phyloP scores from a whole-genome alignment of 306 rosid genomes.

The Acacia acuminata region DNA sequence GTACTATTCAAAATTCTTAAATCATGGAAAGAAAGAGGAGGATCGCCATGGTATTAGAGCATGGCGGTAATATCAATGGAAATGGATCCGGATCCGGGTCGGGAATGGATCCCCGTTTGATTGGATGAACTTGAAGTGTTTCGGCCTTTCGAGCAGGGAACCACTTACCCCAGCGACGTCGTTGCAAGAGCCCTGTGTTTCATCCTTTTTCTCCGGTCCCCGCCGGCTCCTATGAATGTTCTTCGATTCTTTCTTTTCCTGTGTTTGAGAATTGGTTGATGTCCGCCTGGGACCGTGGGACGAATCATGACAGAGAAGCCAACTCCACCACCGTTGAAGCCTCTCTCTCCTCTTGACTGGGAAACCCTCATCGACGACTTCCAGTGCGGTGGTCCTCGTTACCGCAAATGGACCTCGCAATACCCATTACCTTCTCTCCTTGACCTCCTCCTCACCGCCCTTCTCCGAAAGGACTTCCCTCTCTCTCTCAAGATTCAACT shows the following conservation, averaged over 20 bases:
- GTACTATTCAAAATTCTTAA: neutral
- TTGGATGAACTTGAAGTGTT: too few relatives aligned
- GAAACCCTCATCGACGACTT: slow-evolving; percentile 82
- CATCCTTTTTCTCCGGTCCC: too few relatives aligned
- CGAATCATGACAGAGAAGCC: slow-evolving; percentile 56
- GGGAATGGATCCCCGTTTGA: neutral
- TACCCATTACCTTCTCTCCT: slow-evolving; percentile 44
- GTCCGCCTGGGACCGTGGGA: neutral
- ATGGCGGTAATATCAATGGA: neutral
- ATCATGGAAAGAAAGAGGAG: neutral
- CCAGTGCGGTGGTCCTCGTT: slow-evolving; percentile 63
- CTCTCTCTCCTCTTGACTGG: slow-evolving; percentile 75
- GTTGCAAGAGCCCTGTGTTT: too few relatives aligned
- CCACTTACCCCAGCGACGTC: too few relatives aligned
- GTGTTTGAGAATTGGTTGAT: neutral
- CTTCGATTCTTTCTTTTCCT: too few relatives aligned
- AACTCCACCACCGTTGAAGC: slow-evolving; percentile 42
- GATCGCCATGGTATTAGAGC: neutral
- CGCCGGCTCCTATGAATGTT: too few relatives aligned
- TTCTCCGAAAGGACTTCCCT: slow-evolving; percentile 74
- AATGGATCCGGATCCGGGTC: neutral
- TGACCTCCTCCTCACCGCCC: slow-evolving; percentile 66
- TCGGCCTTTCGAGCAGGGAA: too few relatives aligned
- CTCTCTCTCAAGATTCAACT: slow-evolving; percentile 60
- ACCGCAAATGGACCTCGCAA: slow-evolving; percentile 52